Evolutionary conservation across 2,329 filamentous ascomycete species (phyloP), one percentile per base, ranked within the genome.

Genomic region (Catunica adiposa): DNA sequence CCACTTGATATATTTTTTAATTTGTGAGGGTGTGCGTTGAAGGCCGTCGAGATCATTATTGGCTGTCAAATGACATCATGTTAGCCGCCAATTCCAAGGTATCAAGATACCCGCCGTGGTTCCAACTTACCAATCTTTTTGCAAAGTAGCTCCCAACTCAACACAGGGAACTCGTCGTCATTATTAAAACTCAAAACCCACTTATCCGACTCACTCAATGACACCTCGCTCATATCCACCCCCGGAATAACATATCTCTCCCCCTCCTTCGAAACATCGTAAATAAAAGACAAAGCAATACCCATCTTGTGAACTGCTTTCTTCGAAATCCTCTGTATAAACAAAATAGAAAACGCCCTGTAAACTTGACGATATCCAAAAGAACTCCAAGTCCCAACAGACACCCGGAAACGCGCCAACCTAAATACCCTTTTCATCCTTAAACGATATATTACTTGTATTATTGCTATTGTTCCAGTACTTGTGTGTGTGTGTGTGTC

Each of bases 1-100:
- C 77, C 84, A 95, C 64, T 82, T 72, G 62, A 90, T 82, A 65
- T 96, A 96, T 42, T 77, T 77, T 54, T 84, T 77, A 59, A 95
- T 72, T 62, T 94, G 84, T 25, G 84, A 89, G 1, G 90, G 89
- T 57, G 82, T 80, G 38, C 90, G 78, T 65, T 87, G 86, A 62
- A 96, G 83, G 23, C 77, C 73, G 60, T 84, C 79, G 58, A 96
- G 81, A 37, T 83, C 70, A 63, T 82, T 82, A 54, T 65, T 69
- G 53, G 67, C 72, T 79, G 59, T 5, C 1, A 26, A 4, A 26
- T 29, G 25, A 26, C 11, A 2, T n/a, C n/a, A 47, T 37, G 48
- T 34, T 31, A 46, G 26, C 22, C 5, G 34, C 15, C 9, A 14
- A 20, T 40, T 37, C 29, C 22, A n/a, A 23, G 25, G 6, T 6